Evolutionary conservation across 257 asterid genomes (phyloP), one percentile per base, ranked within the genome.

Genomic region (Penstemon barbatus): DNA sequence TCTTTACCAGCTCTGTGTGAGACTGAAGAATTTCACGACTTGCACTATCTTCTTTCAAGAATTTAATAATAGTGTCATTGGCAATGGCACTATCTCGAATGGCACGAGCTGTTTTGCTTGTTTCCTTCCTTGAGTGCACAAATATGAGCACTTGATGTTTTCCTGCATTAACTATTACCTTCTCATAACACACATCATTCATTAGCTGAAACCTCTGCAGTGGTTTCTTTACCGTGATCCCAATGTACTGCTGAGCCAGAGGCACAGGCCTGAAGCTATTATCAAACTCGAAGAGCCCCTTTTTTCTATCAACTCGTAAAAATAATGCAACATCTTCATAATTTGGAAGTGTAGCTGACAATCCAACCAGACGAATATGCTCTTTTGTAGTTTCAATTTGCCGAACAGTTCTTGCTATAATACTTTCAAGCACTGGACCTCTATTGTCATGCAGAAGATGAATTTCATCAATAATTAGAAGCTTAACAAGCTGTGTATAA

Each of bases 371-470:
- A 43, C 89, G 85, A 72, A 84, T 81, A 71, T 84, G 83, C 72
- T 84, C 89, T 64, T 77, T 77, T 48, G 89, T 81, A 42, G 86
- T 74, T 75, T 84, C 89, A 71, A 84, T 81, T 70, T 81, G 89
- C 65, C 89, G 75, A 66, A 84, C 86, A 74, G 89, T 84, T 75
- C 89, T 84, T 5, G 89, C 89, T 69, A 84, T 78, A 33, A 84
- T 84, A 65, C 89, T 84, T 61, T 84, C 89, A 62, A 84, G 86
- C 63, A 84, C 89, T 46, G 89, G 89, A 40, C 89, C 89, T 77
- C 89, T 79, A 55, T 84, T 77, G 58, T 84, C 89, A 64, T 84
- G 89, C 59, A 84, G 86, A 56, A 84, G 89, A 77, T 84, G 89
- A 66, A 84, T 84, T 65, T 84, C 89, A 56, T 83, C 88, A 56